phyloP scores from a whole-genome alignment of 2,329 filamentous ascomycete species.

The Cladophialophora carrionii region DNA sequence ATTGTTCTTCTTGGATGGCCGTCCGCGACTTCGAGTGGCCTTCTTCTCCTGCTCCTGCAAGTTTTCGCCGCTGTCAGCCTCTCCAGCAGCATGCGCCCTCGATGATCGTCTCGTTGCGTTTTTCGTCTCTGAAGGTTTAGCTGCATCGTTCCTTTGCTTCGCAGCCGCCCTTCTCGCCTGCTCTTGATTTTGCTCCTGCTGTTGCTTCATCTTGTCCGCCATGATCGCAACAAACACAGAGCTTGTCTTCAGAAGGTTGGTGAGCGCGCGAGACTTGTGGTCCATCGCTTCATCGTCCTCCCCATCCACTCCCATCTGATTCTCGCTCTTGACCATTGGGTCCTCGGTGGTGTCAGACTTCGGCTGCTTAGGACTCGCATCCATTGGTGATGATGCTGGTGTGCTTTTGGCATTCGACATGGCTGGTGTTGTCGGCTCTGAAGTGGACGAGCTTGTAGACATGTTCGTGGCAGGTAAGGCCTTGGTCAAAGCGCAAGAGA shows the following conservation, averaged over 20 bases:
- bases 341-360: slow-evolving; percentile 9
- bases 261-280: slow-evolving; percentile 50
- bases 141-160: slow-evolving; percentile 41
- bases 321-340: slow-evolving; percentile 14
- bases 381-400: slow-evolving; percentile 24
- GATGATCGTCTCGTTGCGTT: slow-evolving; percentile 34
- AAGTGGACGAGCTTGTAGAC: slow-evolving; percentile 19
- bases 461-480: background rate
- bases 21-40: slow-evolving; percentile 33
- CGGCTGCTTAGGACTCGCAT: slow-evolving; percentile 7
- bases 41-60: slow-evolving; percentile 39
- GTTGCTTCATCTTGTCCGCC: slow-evolving; percentile 54
- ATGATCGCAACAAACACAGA: slow-evolving; percentile 55
- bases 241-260: slow-evolving; percentile 52
- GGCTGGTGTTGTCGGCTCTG: slow-evolving; percentile 19
- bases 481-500: background rate
- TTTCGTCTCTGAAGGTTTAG: slow-evolving; percentile 40
- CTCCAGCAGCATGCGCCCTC: slow-evolving; percentile 21
- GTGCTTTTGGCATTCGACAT: slow-evolving; percentile 29
- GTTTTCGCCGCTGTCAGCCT: slow-evolving; percentile 20
- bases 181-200: slow-evolving; percentile 50
- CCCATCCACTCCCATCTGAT: slow-evolving; percentile 37
- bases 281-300: slow-evolving; percentile 48
- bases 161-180: slow-evolving; percentile 46
- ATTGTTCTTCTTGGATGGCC: slow-evolving; percentile 34